Base-by-base conservation (phyloP, 1,284 basidiomycete species). In the Sporisorium sorghi region DNA sequence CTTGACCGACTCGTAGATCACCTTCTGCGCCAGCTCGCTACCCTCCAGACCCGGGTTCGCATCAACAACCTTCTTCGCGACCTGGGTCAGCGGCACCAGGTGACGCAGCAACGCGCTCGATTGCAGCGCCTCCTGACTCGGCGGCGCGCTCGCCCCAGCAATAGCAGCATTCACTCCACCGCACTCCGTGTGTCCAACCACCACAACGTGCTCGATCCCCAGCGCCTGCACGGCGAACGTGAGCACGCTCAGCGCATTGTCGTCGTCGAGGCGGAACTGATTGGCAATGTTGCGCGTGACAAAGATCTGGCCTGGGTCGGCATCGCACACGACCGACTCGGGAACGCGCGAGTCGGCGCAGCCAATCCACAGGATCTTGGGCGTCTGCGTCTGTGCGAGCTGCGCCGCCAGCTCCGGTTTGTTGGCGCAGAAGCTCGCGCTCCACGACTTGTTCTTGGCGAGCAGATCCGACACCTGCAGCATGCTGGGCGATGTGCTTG, bases 151-250 rank as follows among this genome's bases (percentile, higher is more conserved):
- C 12, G 76, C 70, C 9, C 73, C 77, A 17, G 77, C 71, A 58
- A 86, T 76, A 5, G 85, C 85, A 1, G 86, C 85, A 21, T 58
- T 62, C 40, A 86, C 83, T 56, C 86, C 86, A 32, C 86, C 86
- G 67, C 86, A 86, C 35, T 78, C 80, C 1, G 83, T 85, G 79
- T 86, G 85, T 17, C 85, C 85, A 50, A 82, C 72, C 10, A 94
- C 86, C 62, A 93, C 87, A 70, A 94, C 91, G 86, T 97, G 92
- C 85, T 92, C 88, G 43, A 95, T 91, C 60, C 91, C 91, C 62
- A 97, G 87, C 75, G 88, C 87, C 73, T 89, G 88, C 40, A 97
- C 87, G 9, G 92, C 94, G 85, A 92, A 97, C 9, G 90, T 87
- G 67, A 98, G 88, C 2, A 93, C 92, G 1, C 93, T 89, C 51